Evolutionary conservation across 768 basidiomycete genomes (phyloP), one percentile per base, ranked within the genome.

Genomic region (Suillus subalutaceus): DNA sequence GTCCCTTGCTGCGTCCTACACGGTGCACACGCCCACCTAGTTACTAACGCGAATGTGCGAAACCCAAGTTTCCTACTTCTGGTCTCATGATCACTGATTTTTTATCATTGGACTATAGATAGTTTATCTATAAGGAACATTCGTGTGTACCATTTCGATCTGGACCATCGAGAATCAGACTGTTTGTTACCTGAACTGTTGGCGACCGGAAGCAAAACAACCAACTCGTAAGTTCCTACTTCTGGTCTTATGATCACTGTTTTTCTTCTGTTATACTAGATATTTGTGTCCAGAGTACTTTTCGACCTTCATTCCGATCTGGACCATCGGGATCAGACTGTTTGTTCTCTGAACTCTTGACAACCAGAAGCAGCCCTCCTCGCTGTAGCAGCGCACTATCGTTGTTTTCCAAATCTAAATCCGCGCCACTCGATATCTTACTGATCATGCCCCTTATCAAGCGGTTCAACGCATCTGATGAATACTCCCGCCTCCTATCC

Each of bases 371-470:
- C 52, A 53, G 26, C 50, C 26, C 26, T 37, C 37, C 30, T 53
- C 26, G 16, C 2, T 53, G 16, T 26, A 48, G 23, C 48, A 12
- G 12, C 48, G 52, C 8, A 30, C 52, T 10, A 30, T 53, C 13
- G 6, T 26, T 16, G 7, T 30, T 15, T 52, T 15, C 15, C 50
- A 6, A 52, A 15, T 16, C 15, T 8, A 10, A 20, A 55, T n/a
- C 32, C 10, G 48, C 55, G 40, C 44, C 48, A 56, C 57, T 48
- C 63, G 50, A 44, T n/a, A 57, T 41, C 30, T 53, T 9, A 30
- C n/a, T 32, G 32, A 32, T 53, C 64, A 67, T 67, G 56, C 23
- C 67, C 12, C 58, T 63, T 23, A 68, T 68, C n/a, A 59, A 68
- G 23, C 66, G 65, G 13, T 61, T 56, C 37, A 65, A 53, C 50